These are phyloP conservation scores for Vaccinium myrtillus DNA, from an alignment of 148 eudicot species.

Conservation along the genomic window DNA sequence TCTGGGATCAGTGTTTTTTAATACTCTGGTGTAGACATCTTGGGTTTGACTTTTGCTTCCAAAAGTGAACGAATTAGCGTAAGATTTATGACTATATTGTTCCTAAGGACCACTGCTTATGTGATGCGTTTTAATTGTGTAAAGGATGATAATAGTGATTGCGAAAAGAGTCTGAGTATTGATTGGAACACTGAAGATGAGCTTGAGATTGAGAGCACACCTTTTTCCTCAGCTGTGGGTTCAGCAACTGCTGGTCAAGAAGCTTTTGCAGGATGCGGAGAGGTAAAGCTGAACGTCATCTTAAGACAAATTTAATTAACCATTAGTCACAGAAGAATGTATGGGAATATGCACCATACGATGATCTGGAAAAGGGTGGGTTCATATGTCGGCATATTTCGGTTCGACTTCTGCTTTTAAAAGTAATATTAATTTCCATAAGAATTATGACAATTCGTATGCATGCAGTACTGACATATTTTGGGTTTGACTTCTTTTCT, in stretches of 20 bases:
- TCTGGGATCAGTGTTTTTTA: neutral
- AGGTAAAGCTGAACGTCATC: neutral
- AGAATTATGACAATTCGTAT: neutral
- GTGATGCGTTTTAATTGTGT: neutral
- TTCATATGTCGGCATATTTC: neutral
- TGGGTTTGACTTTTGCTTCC: neutral
- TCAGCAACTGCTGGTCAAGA: neutral
- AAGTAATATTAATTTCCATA: neutral
- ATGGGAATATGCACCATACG: neutral
- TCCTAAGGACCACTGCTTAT: too few species aligned
- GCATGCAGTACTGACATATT: neutral
- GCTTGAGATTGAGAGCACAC: conserved; percentile 21
- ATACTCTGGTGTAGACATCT: neutral
- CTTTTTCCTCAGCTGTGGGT: neutral
- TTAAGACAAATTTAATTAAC: neutral
- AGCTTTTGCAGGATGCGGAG: neutral
- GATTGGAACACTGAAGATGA: conserved; percentile 38
- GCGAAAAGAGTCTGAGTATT: neutral
- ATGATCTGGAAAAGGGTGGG: conserved; percentile 2
- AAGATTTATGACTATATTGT: neutral
- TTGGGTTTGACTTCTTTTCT: neutral
- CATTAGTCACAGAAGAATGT: neutral
- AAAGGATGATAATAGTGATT: neutral
- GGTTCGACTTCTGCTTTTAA: neutral
- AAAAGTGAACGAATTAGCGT: neutral